Base-by-base conservation (phyloP, 1,139 yeast genomes). In the Yamadazyma atlantica region DNA sequence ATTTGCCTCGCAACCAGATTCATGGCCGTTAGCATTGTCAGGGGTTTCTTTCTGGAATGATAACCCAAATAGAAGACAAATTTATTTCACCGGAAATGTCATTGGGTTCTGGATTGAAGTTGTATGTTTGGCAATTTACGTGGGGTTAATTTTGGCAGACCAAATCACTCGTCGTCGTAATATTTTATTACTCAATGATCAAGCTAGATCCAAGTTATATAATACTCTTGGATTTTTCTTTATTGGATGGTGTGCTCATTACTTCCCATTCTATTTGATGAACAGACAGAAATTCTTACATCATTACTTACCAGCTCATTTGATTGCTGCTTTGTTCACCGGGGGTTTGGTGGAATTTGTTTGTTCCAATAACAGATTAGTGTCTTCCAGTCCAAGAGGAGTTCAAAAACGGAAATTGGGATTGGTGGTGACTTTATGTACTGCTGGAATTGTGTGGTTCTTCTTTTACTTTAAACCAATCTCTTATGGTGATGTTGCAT, bases 11-110 rank as follows among this genome's bases (percentile, higher is more conserved):
- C 84, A 82, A 46, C 99, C 99, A 4, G 78, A 82, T 46, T 69
- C 85, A 6, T 92, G 99, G 99, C 98, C 98, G n/a, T 75, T 87
- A 49, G 78, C 94, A 33, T 64, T 85, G 39, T 78, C 87, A 11
- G 99, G 99, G 49, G 97, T 92, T 22, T 88, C 97, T 1, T 92
- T 92, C 74, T 92, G 97, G 96, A 89, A 95, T 33, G 82, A 87
- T 44, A 80, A 80, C 44, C 70, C 65, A 3, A 58, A 57, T 41
- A 77, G 70, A 49, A 70, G 69, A 54, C 98, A 94, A 64, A 89
- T 92, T 41, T 94, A 83, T 64, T 87, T 92, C 62, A 69, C 85
- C 40, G 98, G 98, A 45, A 92, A 94, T 64, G 75, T 87, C 41
- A 65, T 87, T 49, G 98, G 97, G 10, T 94, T 94, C 85, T 88